Conservation (phyloP, 768 basidiomycete genomes). For the Daedaleopsis sinensis region DNA sequence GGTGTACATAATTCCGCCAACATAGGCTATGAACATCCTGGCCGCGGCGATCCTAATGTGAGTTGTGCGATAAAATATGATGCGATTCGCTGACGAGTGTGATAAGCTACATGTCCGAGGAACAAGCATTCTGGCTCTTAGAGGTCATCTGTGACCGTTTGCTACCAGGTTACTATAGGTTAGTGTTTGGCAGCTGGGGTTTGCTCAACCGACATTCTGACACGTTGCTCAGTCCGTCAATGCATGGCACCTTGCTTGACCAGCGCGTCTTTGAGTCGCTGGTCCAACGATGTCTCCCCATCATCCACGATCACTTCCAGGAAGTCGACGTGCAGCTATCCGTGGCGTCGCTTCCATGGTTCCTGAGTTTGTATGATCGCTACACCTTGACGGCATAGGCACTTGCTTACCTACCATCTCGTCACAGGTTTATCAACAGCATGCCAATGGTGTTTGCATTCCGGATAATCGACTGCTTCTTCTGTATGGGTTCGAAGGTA, state of each 20-base stretch:
- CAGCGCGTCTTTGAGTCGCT: conserved; percentile 97
- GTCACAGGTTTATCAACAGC: conserved; percentile 78
- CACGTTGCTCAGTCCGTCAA: conserved; percentile 69
- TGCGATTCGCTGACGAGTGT: background rate
- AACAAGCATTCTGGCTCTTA: conserved; percentile 97
- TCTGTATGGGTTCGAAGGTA: conserved; percentile 99
- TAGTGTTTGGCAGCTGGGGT: conserved; percentile 19
- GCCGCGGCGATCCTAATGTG: conserved; percentile 94
- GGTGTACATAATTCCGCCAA: background rate
- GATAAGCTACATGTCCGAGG: conserved; percentile 96
- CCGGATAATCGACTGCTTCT: conserved; percentile 96
- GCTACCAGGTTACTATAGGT: conserved; percentile 98
- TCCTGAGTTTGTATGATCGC: conserved; percentile 85
- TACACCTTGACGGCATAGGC: conserved; percentile 18
- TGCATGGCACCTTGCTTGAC: conserved; percentile 99
- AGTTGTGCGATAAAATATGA: conserved; percentile 23
- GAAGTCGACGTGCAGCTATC: conserved; percentile 94
- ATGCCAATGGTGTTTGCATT: conserved; percentile 99
- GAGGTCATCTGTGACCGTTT: conserved; percentile 94
- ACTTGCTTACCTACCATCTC: conserved; percentile 1
- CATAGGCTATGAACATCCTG: conserved; percentile 94
- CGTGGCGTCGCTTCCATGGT: conserved; percentile 97
- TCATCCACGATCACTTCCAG: conserved; percentile 92
- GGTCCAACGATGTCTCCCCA: conserved; percentile 85
- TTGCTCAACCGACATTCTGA: background rate